phyloP scores from a whole-genome alignment of 768 basidiomycete genomes.

The Macrolepiota albuminosa region DNA sequence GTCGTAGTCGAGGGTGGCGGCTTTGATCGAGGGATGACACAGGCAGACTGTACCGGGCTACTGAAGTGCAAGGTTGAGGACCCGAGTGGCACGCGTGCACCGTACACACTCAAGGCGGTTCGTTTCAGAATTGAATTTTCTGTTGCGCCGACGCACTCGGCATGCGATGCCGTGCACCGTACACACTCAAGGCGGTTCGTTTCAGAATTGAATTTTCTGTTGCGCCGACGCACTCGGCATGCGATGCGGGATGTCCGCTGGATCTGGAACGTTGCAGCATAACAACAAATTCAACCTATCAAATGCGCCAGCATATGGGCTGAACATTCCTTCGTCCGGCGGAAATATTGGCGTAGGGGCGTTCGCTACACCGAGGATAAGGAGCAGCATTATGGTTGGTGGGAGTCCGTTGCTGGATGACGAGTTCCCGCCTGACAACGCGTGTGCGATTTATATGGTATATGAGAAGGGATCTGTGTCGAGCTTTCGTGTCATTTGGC shows the following conservation, averaged over 20 bases:
- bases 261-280: conserved; percentile 3
- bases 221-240: conserved; percentile 20
- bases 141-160: conserved; percentile 23
- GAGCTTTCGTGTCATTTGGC: conserved; percentile 76
- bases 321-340: conserved; percentile 1
- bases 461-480: conserved; percentile 91
- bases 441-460: conserved; percentile 69
- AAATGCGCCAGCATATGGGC: conserved; percentile 10
- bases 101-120: conserved; percentile 61
- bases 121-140: conserved; percentile 81
- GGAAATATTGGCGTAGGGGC: background rate
- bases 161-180: conserved; percentile 23
- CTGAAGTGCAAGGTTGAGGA: conserved; percentile 55
- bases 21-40: conserved; percentile 20
- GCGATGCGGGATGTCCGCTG: background rate
- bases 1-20: conserved; percentile 40
- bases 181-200: conserved; percentile 66
- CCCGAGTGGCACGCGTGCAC: conserved; percentile 29
- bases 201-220: conserved; percentile 77
- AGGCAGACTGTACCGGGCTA: conserved; percentile 21
- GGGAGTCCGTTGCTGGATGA: conserved; percentile 14
- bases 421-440: conserved; percentile 32
- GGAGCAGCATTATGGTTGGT: conserved; percentile 21
- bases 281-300: conserved; percentile 10
- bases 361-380: conserved; percentile 16